Conservation (phyloP, 257 asterid genomes). For the Fraxinus cuspidata region DNA sequence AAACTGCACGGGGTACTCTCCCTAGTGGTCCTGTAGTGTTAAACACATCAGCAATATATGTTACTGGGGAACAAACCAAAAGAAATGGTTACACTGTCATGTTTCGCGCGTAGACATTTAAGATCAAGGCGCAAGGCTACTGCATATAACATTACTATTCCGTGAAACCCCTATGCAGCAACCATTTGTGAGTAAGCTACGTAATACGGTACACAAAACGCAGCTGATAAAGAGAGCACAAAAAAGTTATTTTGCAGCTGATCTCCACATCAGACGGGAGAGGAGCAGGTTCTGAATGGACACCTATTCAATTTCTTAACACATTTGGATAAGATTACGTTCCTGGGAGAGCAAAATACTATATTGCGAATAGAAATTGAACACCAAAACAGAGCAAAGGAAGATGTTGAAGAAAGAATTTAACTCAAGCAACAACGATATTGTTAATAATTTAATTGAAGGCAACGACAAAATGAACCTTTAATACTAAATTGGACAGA, state of each 20-base stretch:
- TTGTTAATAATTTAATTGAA: not conserved
- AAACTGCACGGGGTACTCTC: slow-evolving; percentile 41
- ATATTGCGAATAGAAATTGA: not conserved
- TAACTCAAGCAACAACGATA: not conserved
- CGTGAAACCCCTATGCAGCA: not conserved
- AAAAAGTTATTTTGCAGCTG: not conserved
- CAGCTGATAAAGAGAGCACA: not conserved
- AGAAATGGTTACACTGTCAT: not conserved
- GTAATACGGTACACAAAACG: not conserved
- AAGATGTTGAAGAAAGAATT: not conserved
- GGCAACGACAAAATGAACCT: not conserved
- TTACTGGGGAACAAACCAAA: not conserved
- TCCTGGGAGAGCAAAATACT: not conserved
- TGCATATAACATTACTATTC: not conserved
- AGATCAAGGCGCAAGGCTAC: not conserved
- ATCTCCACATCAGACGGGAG: not conserved
- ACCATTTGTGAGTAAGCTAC: not conserved
- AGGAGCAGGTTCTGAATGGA: not conserved
- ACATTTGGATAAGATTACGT: not conserved
- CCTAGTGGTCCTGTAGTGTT: slow-evolving; percentile 32
- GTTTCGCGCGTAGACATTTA: not conserved
- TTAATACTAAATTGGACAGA: not conserved
- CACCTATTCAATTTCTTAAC: not conserved
- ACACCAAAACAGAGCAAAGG: not conserved
- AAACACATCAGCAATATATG: not conserved